A percentile compares a stretch with the other conserved stretches of the same genome.
These are phyloP conservation scores for Vaccinium macrocarpon DNA, from an alignment of 148 eudicot species.

Conservation along the genomic window DNA sequence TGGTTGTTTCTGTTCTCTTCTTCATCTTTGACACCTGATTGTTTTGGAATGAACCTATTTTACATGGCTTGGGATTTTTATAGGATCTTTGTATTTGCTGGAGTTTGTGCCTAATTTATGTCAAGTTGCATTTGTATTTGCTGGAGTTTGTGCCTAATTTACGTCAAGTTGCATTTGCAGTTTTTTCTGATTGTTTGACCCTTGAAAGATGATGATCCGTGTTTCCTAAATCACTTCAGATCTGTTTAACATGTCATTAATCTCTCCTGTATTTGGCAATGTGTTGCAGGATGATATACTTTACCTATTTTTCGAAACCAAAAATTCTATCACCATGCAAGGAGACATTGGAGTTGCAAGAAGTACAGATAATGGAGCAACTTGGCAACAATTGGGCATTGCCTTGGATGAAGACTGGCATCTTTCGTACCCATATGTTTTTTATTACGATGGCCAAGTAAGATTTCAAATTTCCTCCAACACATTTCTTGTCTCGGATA, in stretches of 20 bases:
- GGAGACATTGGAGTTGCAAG: conserved; percentile 95
- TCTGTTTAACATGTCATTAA: neutral
- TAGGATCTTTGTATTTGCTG: neutral
- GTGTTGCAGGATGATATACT: conserved; percentile 61
- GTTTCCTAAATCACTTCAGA: neutral
- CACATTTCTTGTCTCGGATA: neutral
- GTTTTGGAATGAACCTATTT: neutral
- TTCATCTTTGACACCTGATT: neutral
- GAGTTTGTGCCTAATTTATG: neutral
- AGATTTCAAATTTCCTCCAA: conserved; percentile 15
- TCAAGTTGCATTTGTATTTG: neutral
- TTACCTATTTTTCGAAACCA: conserved; percentile 80
- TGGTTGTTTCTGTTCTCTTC: neutral
- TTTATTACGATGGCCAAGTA: conserved; percentile 69
- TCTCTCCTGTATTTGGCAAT: neutral
- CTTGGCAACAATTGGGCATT: conserved; percentile 87
- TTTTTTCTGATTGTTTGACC: neutral
- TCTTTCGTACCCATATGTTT: conserved; percentile 90
- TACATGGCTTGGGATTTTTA: neutral
- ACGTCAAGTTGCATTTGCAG: neutral
- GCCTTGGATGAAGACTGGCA: conserved; percentile 98
- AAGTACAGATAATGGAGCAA: conserved; percentile 85
- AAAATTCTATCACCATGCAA: conserved; percentile 83
- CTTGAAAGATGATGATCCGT: neutral
- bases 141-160: too few relatives aligned